These are phyloP conservation scores for Xanthoparmelia taractica DNA, from an alignment of 495 filamentous ascomycete species.

Conservation along the genomic window DNA sequence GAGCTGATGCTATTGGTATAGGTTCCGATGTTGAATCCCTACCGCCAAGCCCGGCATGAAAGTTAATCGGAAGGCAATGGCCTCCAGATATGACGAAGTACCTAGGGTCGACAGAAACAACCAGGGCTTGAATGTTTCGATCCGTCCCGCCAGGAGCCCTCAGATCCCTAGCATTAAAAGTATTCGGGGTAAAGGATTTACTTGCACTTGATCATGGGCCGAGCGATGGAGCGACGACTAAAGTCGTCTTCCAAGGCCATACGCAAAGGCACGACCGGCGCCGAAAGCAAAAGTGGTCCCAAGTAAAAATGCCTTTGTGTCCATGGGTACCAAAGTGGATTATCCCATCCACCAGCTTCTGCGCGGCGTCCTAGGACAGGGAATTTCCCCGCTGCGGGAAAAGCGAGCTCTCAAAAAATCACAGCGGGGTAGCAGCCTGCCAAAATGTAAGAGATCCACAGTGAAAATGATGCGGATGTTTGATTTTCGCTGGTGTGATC, in stretches of 20 bases:
- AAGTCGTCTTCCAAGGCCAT: not conserved
- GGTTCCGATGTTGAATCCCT: not conserved
- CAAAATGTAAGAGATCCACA: not conserved
- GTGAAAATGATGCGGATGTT: not conserved
- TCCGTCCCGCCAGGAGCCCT: not conserved
- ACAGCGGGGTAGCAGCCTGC: not conserved
- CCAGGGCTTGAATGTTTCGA: not conserved
- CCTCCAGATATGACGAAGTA: not conserved
- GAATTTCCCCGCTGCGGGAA: not conserved
- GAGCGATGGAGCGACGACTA: not conserved
- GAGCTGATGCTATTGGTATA: not conserved
- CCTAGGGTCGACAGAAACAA: not conserved
- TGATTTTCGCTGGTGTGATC: not conserved
- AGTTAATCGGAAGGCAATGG: not conserved
- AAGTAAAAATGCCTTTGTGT: not conserved
- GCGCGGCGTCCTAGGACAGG: not conserved
- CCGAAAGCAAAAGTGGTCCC: not conserved
- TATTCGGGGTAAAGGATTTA: not conserved
- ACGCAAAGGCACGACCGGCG: not conserved
- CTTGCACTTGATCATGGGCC: not conserved
- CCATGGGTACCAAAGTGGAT: not conserved
- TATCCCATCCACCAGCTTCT: not conserved
- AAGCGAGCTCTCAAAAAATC: not conserved
- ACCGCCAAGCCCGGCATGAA: not conserved
- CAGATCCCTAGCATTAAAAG: too few species aligned